Conservation (phyloP, 2,329 filamentous ascomycete species). For the Cryphonectria naterciae region DNA sequence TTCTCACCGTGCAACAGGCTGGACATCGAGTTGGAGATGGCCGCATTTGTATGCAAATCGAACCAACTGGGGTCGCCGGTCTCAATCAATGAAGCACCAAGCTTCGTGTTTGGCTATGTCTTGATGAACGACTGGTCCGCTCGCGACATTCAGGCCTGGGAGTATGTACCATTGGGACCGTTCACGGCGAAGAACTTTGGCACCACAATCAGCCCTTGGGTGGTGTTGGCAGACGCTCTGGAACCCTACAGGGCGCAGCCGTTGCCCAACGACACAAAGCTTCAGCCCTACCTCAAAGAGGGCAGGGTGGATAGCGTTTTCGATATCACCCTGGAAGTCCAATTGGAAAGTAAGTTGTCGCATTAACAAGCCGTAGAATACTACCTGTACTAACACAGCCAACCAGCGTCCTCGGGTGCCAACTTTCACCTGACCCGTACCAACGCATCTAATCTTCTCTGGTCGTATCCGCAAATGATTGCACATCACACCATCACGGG, state of each 20-base stretch:
- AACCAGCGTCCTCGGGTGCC: conserved; percentile 27
- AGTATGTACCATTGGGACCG: conserved; percentile 66
- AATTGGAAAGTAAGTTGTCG: conserved; percentile 43
- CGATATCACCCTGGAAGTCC: conserved; percentile 45
- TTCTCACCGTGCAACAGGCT: conserved; percentile 64
- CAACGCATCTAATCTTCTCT: conserved; percentile 60
- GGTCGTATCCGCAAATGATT: conserved; percentile 84
- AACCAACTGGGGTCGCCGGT: conserved; percentile 71
- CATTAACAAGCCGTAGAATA: no score
- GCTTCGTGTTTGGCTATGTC: conserved; percentile 73
- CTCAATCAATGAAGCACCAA: conserved; percentile 67
- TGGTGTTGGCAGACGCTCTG: conserved; percentile 64
- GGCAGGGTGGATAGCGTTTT: conserved; percentile 44
- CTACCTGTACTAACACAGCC: no score
- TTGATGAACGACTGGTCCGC: conserved; percentile 69
- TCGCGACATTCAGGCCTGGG: conserved; percentile 64
- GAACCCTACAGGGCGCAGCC: conserved; percentile 36
- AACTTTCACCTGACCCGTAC: conserved; percentile 38
- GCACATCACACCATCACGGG: conserved; percentile 71
- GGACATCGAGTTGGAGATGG: conserved; percentile 80
- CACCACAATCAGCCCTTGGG: conserved; percentile 65
- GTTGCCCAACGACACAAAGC: conserved; percentile 40
- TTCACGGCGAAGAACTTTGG: conserved; percentile 66
- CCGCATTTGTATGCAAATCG: conserved; percentile 71
- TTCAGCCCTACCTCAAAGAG: conserved; percentile 60